Conservation (phyloP, 495 filamentous ascomycete genomes). For the Lophiostoma macrostomum region DNA sequence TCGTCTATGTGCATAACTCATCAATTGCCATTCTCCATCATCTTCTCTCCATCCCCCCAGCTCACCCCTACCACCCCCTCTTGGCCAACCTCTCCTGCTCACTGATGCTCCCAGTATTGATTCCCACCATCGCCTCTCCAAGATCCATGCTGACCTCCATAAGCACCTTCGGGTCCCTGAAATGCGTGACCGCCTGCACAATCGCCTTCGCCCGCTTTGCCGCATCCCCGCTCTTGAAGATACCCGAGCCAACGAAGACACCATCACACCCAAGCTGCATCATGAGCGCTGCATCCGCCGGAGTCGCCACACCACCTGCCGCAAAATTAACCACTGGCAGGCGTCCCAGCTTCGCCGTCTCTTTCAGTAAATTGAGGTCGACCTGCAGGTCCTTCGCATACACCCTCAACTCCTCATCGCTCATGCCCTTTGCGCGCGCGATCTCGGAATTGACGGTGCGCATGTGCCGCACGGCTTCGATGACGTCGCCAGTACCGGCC, state of each 20-base stretch:
- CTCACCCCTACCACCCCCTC: conserved; percentile 77
- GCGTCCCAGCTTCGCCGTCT: conserved; percentile 80
- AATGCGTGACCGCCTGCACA: conserved; percentile 90
- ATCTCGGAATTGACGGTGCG: conserved; percentile 85
- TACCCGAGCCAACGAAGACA: conserved; percentile 93
- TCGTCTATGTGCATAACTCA: too few species aligned
- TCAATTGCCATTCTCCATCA: too few species aligned
- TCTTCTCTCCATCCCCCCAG: too few species aligned
- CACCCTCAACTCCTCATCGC: conserved; percentile 65
- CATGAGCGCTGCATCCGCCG: conserved; percentile 96
- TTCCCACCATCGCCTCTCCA: conserved; percentile 94
- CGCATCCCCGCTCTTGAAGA: conserved; percentile 94
- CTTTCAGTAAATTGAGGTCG: conserved; percentile 72
- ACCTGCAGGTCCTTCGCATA: conserved; percentile 78
- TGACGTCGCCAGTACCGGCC: conserved; percentile 95
- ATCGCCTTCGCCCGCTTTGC: conserved; percentile 85
- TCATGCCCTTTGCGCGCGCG: conserved; percentile 60
- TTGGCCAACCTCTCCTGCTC: conserved; percentile 78
- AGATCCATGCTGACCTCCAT: conserved; percentile 83
- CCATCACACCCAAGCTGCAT: conserved; percentile 99
- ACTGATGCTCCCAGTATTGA: conserved; percentile 72
- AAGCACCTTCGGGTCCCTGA: conserved; percentile 77
- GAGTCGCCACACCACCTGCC: conserved; percentile 93
- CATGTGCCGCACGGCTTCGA: conserved; percentile 96
- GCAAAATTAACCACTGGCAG: conserved; percentile 98